A percentile compares a stretch with the other conserved stretches of the same genome.
Evolutionary conservation across 345 rosid genomes (phyloP).

Genomic region (Camelina sativa): DNA sequence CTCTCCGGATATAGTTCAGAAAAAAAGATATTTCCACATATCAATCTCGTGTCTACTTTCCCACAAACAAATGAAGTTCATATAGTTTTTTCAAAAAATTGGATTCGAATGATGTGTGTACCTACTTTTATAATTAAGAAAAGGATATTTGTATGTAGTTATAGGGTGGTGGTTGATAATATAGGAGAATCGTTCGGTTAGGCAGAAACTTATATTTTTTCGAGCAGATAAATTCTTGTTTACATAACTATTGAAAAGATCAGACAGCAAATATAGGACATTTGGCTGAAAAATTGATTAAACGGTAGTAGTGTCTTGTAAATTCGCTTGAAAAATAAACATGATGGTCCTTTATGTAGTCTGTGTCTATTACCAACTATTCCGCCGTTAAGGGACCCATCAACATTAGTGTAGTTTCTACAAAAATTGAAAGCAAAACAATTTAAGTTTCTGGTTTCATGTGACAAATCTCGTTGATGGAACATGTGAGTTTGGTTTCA

Average conservation of each 20-base stretch:
- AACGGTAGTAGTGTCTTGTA: conserved; percentile 32
- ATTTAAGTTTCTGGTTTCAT: conserved; percentile 23
- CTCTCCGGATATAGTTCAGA: background rate
- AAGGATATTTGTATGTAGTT: background rate
- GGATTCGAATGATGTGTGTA: background rate
- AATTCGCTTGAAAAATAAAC: conserved; percentile 33
- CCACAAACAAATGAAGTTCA: background rate
- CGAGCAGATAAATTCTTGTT: too few species aligned
- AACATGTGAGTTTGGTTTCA: conserved; percentile 40
- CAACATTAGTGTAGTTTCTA: background rate
- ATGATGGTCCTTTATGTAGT: conserved; percentile 39
- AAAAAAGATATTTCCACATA: background rate
- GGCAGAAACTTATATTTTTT: too few species aligned
- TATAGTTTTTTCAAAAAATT: background rate
- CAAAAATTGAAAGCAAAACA: background rate
- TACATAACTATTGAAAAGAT: too few species aligned
- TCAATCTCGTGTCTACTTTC: conserved; percentile 11
- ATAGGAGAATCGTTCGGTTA: background rate
- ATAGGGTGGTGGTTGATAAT: conserved; percentile 17
- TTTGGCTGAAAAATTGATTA: background rate
- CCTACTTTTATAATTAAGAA: conserved; percentile 5
- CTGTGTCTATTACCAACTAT: conserved; percentile 32
- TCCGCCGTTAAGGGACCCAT: conserved; percentile 29
- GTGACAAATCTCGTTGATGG: conserved; percentile 39
- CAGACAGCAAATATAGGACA: background rate